Evolutionary conservation across 2,329 filamentous ascomycete species (phyloP), one percentile per base, ranked within the genome.

Genomic region (Botrytis pseudocinerea): DNA sequence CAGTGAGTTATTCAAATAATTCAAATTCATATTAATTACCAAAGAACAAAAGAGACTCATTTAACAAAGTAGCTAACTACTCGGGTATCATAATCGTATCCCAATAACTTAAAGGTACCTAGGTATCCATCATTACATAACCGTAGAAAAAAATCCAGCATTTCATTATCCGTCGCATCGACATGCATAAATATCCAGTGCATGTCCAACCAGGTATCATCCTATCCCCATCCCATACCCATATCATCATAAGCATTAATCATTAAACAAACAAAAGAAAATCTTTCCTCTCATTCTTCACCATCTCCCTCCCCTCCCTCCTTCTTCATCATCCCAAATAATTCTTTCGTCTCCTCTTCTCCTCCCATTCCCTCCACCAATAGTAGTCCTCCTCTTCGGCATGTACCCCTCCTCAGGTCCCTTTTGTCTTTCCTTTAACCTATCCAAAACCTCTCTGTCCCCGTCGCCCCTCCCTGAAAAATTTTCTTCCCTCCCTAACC

Each of bases 341-440:
- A 71, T 71, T 46, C 70, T 71, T 40, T 71, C 70, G 4, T 71
- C 69, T 1, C 44, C 48, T 25, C 70, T 66, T 10, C n/a, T n/a
- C 42, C 70, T 16, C 28, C 62, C 32, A 35, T 38, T 38, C 4
- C 46, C 69, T 9, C 40, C 28, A 10, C 64, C 46, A 20, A 51
- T 38, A 20, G 70, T 71, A 42, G 42, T 57, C 38, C 70, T 71
- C 14, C 70, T 71, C 61, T 66, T 71, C 16, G 70, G 70, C n/a
- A 28, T 22, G 28, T 65, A 66, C 0, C 70, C 48, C 28, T 57
- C 70, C 48, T 71, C 70, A 20, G 61, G 61, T 5, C 54, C 71
- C 54, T 72, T 69, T 57, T 75, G 74, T 40, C 74, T 73, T 62
- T 77, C 73, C 46, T 65, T 76, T 69, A 77, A 62, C 35, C 76